phyloP scores from a whole-genome alignment of 768 basidiomycete species.

The Jaapia argillacea region DNA sequence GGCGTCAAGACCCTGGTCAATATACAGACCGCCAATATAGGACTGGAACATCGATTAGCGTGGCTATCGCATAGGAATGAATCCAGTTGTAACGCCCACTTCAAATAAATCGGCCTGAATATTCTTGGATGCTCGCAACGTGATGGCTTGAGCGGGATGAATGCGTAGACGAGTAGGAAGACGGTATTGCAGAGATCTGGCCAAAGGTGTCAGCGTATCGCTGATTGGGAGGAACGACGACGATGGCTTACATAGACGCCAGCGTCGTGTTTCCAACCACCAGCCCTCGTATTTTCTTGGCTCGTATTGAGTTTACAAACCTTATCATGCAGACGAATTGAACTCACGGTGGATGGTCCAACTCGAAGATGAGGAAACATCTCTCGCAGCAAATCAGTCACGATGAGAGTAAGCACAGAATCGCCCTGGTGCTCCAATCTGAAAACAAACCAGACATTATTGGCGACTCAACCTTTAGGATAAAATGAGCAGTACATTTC shows the following conservation, averaged over 20 bases:
- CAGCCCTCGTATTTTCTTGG: conserved; percentile 68
- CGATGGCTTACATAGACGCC: conserved; percentile 46
- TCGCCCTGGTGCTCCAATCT: conserved; percentile 77
- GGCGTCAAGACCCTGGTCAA: conserved; percentile 52
- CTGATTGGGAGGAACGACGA: too few relatives aligned
- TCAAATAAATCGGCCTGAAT: conserved; percentile 81
- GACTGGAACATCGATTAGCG: conserved; percentile 32
- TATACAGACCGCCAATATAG: conserved; percentile 70
- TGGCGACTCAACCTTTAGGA: conserved; percentile 2
- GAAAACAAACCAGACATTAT: conserved; percentile 3
- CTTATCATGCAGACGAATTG: conserved; percentile 5
- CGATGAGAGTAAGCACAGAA: conserved; percentile 55
- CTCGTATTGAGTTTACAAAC: conserved; percentile 2
- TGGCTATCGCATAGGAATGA: not conserved
- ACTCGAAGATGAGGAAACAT: conserved; percentile 63
- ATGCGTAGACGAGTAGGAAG: conserved; percentile 52
- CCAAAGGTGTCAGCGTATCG: not conserved
- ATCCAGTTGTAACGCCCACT: conserved; percentile 27
- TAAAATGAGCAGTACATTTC: conserved; percentile 46
- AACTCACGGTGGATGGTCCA: conserved; percentile 64
- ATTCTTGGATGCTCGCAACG: conserved; percentile 55
- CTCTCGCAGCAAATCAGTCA: conserved; percentile 54
- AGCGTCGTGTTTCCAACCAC: conserved; percentile 69
- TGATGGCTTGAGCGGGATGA: conserved; percentile 66
- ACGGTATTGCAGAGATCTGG: conserved; percentile 53